These are phyloP conservation scores for Eimeria maxima DNA, from an alignment of 169 alveolate species.

Conservation along the genomic window DNA sequence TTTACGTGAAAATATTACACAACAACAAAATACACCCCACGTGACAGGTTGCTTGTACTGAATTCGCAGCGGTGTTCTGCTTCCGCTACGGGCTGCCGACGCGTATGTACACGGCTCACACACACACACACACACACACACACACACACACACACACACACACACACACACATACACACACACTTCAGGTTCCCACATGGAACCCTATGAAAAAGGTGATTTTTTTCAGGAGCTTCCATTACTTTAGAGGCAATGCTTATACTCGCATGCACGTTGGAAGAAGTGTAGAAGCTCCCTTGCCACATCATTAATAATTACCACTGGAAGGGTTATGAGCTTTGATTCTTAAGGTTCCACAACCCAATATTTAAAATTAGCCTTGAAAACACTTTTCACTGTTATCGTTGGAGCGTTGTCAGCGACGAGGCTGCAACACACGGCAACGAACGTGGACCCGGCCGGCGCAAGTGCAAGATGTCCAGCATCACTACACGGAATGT, in stretches of 20 bases:
- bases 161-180: too few species aligned
- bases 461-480: neutral
- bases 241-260: neutral
- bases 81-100: neutral
- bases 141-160: too few species aligned
- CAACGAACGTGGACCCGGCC: neutral
- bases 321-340: too few species aligned
- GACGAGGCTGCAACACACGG: neutral
- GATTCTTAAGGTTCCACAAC: too few species aligned
- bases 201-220: neutral
- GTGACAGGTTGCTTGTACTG: neutral
- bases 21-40: neutral
- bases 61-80: neutral
- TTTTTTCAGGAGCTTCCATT: neutral
- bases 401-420: too few species aligned
- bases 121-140: neutral
- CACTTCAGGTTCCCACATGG: neutral
- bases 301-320: too few species aligned
- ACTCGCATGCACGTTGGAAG: neutral
- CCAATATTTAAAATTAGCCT: too few species aligned
- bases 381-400: too few species aligned
- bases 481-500: neutral
- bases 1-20: neutral
- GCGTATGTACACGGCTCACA: slow-evolving; percentile 37
- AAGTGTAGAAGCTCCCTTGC: neutral